A percentile compares a stretch with the other conserved stretches of the same genome.
Evolutionary conservation across 768 basidiomycete genomes (phyloP).

Genomic region (Boletellus ananiceps): DNA sequence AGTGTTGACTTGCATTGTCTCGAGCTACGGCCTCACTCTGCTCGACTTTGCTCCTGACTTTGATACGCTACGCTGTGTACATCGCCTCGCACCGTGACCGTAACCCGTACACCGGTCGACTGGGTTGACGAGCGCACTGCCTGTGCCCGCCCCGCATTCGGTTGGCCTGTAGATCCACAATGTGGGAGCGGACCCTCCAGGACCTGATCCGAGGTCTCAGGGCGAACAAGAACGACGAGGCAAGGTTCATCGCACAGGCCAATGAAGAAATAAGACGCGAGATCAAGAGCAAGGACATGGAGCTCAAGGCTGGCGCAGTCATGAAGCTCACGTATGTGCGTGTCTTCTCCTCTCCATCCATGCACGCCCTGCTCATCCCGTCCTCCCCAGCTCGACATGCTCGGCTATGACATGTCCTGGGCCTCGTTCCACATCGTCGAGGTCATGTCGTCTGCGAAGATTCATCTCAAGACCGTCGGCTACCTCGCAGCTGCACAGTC

Average conservation of each 20-base stretch:
- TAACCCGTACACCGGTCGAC: too few species aligned
- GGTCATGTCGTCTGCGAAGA: conserved; percentile 91
- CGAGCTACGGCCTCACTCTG: too few species aligned
- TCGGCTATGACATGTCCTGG: conserved; percentile 92
- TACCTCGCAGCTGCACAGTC: conserved; percentile 92
- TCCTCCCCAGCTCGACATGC: conserved; percentile 81
- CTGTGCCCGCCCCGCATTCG: neutral
- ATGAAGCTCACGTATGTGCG: conserved; percentile 95
- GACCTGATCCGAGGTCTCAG: conserved; percentile 94
- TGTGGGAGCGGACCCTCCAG: conserved; percentile 97
- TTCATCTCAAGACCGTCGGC: conserved; percentile 92
- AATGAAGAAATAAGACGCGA: conserved; percentile 93
- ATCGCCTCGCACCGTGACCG: too few species aligned
- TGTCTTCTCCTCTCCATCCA: conserved; percentile 16
- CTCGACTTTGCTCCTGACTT: too few species aligned
- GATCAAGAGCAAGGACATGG: conserved; percentile 92
- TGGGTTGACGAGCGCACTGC: too few species aligned
- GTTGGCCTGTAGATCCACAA: conserved; percentile 27
- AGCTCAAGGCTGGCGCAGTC: conserved; percentile 90
- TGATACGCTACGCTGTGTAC: neutral
- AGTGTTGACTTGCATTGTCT: too few species aligned
- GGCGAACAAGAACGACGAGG: conserved; percentile 91
- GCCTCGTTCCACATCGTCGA: conserved; percentile 97
- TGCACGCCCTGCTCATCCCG: conserved; percentile 7
- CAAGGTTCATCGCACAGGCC: conserved; percentile 86